Evolutionary conservation across 441 rosid genomes (phyloP), one percentile per base, ranked within the genome.

Genomic region (Macaranga tanarius): DNA sequence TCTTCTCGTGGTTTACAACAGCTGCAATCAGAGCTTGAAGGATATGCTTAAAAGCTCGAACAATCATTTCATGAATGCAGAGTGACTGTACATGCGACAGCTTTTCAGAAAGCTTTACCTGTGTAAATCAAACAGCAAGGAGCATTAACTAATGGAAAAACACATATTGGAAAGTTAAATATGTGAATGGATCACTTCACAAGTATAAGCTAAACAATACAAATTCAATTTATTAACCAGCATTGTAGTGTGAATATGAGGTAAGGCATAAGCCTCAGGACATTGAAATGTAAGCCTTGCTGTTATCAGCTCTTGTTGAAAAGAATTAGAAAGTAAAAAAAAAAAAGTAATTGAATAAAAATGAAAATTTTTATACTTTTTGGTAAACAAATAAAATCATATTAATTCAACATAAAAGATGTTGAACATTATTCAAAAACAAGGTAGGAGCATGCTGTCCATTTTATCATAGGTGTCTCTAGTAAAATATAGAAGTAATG

Each of bases 11-110:
- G 64, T 78, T 72, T 56, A 72, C 65, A 45, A 77, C 86, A 48
- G 86, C 82, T 54, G 89, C 85, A 69, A 86, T 75, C 62, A 90
- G 88, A 54, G 88, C 87, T 81, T 74, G 86, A 51, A 88, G 82
- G 61, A 83, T 65, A 40, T 86, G 89, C 86, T 90, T 89, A 82
- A 86, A 90, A 57, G 92, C 95, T 76, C 92, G 85, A 66, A 85
- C 76, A 47, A 90, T 79, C 95, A 88, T 90, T 85, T 90, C 95
- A 75, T 88, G 90, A 73, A 88, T 84, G 76, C 95, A 90, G 70
- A 88, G 92, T n/a, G 95, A 90, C 80, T 90, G 90, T 66, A 90
- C 86, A 69, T 90, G 95, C 60, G 92, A 89, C 68, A 90, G 86
- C 80, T 85, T 86, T 63, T 82, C 84, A 34, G 90, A 84, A 79